Conservation (phyloP, 306 rosid species). For the Pyrus pyrifolia region DNA sequence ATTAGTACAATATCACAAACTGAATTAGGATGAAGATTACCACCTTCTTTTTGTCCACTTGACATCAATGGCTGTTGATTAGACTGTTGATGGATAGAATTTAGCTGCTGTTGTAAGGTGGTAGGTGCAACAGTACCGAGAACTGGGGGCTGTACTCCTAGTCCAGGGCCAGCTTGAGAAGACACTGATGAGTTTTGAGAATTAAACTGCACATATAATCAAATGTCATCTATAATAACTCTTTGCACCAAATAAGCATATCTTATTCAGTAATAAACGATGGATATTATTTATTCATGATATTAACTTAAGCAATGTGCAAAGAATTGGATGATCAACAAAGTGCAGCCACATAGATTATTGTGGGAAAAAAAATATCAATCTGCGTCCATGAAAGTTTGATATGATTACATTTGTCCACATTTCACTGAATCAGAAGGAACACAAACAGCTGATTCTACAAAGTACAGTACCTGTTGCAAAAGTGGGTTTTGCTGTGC, state of each 20-base stretch:
- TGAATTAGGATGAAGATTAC: conserved; percentile 20
- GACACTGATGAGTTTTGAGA: conserved; percentile 64
- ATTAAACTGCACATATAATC: conserved; percentile 58
- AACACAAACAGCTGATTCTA: not conserved
- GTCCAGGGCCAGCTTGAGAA: conserved; percentile 68
- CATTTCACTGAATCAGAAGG: not conserved
- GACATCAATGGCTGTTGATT: conserved; percentile 55
- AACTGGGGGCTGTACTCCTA: conserved; percentile 71
- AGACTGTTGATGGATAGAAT: conserved; percentile 62
- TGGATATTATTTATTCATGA: not conserved
- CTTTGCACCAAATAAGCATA: not conserved
- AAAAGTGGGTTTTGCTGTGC: conserved; percentile 74
- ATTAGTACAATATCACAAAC: not conserved
- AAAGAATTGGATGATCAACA: not conserved
- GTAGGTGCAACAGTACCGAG: conserved; percentile 56
- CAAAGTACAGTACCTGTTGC: conserved; percentile 56
- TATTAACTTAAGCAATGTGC: not conserved
- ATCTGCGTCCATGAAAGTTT: not conserved
- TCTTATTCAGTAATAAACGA: not conserved
- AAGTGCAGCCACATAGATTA: not conserved
- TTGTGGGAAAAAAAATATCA: not conserved
- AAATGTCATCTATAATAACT: not conserved
- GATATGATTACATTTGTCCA: not conserved
- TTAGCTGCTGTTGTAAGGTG: conserved; percentile 66
- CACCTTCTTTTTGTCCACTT: conserved; percentile 59